phyloP scores from a whole-genome alignment of 2,329 filamentous ascomycete genomes.

The Cladophialophora carrionii region DNA sequence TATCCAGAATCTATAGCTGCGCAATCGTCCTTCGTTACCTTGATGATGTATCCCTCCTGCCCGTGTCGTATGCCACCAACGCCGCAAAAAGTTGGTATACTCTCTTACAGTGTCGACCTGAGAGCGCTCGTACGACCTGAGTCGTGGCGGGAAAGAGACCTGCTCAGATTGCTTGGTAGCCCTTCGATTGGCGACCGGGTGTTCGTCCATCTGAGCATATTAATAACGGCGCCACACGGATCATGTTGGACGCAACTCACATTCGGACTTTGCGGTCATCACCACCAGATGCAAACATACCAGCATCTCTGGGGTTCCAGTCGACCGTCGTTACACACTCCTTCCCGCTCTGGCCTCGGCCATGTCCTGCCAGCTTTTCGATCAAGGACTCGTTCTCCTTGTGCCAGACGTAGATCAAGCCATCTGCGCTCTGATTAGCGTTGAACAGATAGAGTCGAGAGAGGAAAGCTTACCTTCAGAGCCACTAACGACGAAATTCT shows the following conservation, averaged over 20 bases:
- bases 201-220: constrained; percentile 41
- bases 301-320: constrained; percentile 83
- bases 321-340: constrained; percentile 77
- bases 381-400: constrained; percentile 77
- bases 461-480: constrained; percentile 70
- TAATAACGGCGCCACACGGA: constrained; percentile 40
- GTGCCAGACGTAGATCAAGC: constrained; percentile 84
- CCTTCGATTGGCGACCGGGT: constrained; percentile 25
- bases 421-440: constrained; percentile 53
- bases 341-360: constrained; percentile 54
- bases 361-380: constrained; percentile 75
- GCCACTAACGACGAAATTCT: constrained; percentile 88
- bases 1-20: constrained; percentile 33
- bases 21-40: constrained; percentile 24
- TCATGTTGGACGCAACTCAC: constrained; percentile 56
- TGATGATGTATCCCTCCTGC: constrained; percentile 15
- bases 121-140: constrained; percentile 49
- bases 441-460: constrained; percentile 27
- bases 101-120: constrained; percentile 43
- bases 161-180: constrained; percentile 39
- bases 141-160: constrained; percentile 43
- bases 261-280: constrained; percentile 86
- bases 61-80: constrained; percentile 20
- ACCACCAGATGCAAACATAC: constrained; percentile 86
- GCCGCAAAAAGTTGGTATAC: constrained; percentile 13